Conservation (phyloP, 2,329 filamentous ascomycete genomes). For the Alternaria conjuncta region DNA sequence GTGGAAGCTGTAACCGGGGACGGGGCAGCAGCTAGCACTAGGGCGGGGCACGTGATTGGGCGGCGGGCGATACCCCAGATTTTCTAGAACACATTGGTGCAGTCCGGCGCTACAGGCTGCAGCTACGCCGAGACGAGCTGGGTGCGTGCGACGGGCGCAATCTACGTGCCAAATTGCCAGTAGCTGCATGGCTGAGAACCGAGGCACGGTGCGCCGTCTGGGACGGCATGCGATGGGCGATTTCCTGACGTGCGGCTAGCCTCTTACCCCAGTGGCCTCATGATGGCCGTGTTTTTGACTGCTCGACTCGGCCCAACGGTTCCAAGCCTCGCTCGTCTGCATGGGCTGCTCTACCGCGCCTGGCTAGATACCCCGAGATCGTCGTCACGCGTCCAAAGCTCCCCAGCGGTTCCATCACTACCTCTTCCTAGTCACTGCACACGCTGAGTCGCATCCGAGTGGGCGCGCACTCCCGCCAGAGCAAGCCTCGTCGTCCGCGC, state of each 20-base stretch:
- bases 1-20: constrained; percentile 20
- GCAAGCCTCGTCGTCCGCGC: constrained; percentile 40
- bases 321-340: constrained; percentile 1
- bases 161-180: constrained; percentile 31
- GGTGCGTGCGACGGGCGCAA: constrained; percentile 31
- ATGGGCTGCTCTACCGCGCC: constrained; percentile 15
- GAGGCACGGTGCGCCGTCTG: constrained; percentile 20
- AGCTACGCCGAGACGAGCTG: constrained; percentile 16
- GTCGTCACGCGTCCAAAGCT: constrained; percentile 36
- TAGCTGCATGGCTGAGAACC: constrained; percentile 15
- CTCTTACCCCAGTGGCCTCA: constrained; percentile 20
- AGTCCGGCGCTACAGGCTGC: constrained; percentile 28
- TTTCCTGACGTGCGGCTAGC: constrained; percentile 10
- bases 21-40: neutral
- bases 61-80: constrained; percentile 43
- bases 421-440: constrained; percentile 13
- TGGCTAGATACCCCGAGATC: constrained; percentile 36
- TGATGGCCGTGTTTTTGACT: constrained; percentile 20
- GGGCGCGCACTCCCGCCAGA: constrained; percentile 40
- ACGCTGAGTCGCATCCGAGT: constrained; percentile 38
- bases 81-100: constrained; percentile 27
- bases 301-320: constrained; percentile 15
- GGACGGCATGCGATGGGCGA: neutral
- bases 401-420: constrained; percentile 19
- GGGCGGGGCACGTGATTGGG: constrained; percentile 25